phyloP scores from a whole-genome alignment of 2,329 filamentous ascomycete species.

The Alternaria longipes region DNA sequence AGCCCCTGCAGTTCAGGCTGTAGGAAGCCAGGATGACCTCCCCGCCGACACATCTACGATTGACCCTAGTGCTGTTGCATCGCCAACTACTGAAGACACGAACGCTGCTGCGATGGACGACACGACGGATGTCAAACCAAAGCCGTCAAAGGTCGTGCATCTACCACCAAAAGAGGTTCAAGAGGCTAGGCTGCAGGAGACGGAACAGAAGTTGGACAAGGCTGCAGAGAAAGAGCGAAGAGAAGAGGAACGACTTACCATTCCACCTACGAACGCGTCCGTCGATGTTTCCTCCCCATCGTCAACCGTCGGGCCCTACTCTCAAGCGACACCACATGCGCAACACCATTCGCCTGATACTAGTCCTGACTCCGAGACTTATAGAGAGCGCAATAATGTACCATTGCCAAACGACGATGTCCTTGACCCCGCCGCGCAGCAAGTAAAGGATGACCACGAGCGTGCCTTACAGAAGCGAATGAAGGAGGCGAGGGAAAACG shows the following conservation, averaged over 20 bases:
- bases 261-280: slow-evolving; percentile 34
- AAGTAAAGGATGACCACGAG: slow-evolving; percentile 64
- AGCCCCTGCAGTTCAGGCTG: slow-evolving; percentile 26
- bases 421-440: slow-evolving; percentile 49
- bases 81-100: slow-evolving; percentile 47
- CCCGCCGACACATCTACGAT: slow-evolving; percentile 29
- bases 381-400: slow-evolving; percentile 48
- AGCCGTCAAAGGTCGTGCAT: slow-evolving; percentile 54
- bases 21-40: slow-evolving; percentile 6
- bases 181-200: slow-evolving; percentile 57
- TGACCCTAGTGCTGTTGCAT: slow-evolving; percentile 35
- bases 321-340: slow-evolving; percentile 75
- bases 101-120: slow-evolving; percentile 11
- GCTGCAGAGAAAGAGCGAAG: slow-evolving; percentile 49
- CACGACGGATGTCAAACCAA: slow-evolving; percentile 24
- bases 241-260: slow-evolving; percentile 48
- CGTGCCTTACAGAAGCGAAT: slow-evolving; percentile 60
- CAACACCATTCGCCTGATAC: slow-evolving; percentile 76
- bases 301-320: slow-evolving; percentile 75
- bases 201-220: slow-evolving; percentile 51
- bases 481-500: slow-evolving; percentile 52
- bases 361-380: slow-evolving; percentile 71
- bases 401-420: slow-evolving; percentile 42
- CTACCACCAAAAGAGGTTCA: slow-evolving; percentile 61
- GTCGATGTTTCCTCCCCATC: slow-evolving; percentile 60